Evolutionary conservation across 106 monocot genomes (phyloP).

Genomic region (Vanilla planifolia): DNA sequence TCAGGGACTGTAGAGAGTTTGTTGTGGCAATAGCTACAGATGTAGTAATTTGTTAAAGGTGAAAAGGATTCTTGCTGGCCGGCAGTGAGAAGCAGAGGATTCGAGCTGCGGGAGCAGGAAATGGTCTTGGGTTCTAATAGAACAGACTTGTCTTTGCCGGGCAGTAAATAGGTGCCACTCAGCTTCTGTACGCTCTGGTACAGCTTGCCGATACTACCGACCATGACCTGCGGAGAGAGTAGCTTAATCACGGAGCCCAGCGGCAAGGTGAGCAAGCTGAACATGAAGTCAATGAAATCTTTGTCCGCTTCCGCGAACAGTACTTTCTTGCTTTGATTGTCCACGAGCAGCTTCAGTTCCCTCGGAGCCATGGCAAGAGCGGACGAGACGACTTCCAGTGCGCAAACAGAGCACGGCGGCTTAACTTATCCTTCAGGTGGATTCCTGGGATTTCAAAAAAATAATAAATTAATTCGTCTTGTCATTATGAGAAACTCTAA

Average conservation of each 20-base stretch:
- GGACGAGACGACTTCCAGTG: too few species aligned
- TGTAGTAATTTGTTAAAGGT: background rate
- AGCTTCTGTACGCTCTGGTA: slow-evolving; percentile 13
- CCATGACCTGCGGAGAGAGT: slow-evolving; percentile 2
- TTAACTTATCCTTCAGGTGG: too few species aligned
- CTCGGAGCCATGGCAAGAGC: too few species aligned
- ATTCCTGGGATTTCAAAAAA: too few species aligned
- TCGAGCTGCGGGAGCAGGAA: background rate
- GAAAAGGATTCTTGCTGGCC: background rate
- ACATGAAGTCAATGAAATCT: slow-evolving; percentile 29
- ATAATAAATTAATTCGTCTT: too few species aligned
- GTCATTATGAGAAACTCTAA: too few species aligned
- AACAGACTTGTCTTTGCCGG: background rate
- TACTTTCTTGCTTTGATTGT: slow-evolving; percentile 8
- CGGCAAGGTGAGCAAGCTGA: slow-evolving; percentile 22
- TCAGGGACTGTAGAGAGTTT: background rate
- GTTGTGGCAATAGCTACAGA: background rate
- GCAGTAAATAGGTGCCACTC: background rate
- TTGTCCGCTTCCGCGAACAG: slow-evolving; percentile 19
- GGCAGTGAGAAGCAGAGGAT: background rate
- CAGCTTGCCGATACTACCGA: slow-evolving; percentile 3
- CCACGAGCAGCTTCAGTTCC: slow-evolving; percentile 35
- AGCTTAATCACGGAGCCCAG: slow-evolving; percentile 23
- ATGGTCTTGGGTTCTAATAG: slow-evolving; percentile 3
- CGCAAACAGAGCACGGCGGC: too few species aligned